Percentiles rank a stretch among this genome's conserved stretches.
These are phyloP conservation scores for Austroboletus eburneus DNA, from an alignment of 768 basidiomycete species.

Conservation along the genomic window DNA sequence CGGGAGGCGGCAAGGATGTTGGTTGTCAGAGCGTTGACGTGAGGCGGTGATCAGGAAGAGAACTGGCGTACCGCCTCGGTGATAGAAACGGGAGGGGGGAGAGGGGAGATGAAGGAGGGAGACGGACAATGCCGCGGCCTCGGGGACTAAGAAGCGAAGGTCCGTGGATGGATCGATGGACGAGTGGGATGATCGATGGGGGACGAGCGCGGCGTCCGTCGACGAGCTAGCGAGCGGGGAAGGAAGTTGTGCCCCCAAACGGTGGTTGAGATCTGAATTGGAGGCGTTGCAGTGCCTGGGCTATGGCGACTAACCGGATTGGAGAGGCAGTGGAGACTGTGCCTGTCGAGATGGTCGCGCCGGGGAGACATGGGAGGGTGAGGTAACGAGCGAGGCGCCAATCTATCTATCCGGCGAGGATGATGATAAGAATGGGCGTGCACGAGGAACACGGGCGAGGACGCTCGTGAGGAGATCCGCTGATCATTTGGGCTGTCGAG, in stretches of 20 bases:
- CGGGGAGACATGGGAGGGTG: not conserved
- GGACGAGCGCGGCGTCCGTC: slow-evolving; percentile 5
- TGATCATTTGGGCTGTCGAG: slow-evolving; percentile 6
- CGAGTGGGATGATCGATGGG: not conserved
- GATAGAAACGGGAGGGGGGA: not conserved
- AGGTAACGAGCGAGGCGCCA: not conserved
- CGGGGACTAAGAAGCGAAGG: slow-evolving; percentile 1
- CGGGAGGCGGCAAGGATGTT: slow-evolving; percentile 1
- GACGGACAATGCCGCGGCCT: slow-evolving; percentile 1
- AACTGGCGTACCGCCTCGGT: slow-evolving; percentile 7
- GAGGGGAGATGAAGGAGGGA: not conserved
- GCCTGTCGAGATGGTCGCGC: not conserved
- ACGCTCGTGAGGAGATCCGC: slow-evolving; percentile 13
- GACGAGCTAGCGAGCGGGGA: too few relatives aligned
- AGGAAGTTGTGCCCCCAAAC: slow-evolving; percentile 1
- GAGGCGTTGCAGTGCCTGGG: not conserved
- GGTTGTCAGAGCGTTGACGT: slow-evolving; percentile 5
- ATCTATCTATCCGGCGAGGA: not conserved
- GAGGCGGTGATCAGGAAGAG: slow-evolving; percentile 13
- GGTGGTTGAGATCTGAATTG: not conserved
- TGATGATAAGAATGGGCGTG: too few relatives aligned
- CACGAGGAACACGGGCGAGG: slow-evolving; percentile 3
- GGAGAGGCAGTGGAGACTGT: not conserved
- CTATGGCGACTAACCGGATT: not conserved
- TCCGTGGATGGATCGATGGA: slow-evolving; percentile 1